Percentiles rank a stretch among this genome's conserved stretches.
These are phyloP conservation scores for barley (Hordeum vulgare) DNA, from an alignment of 176 grass and related monocot species.

Conservation along the genomic window MorexV3_pseudomolecules_assembly NC_058520.1:21672402-21672901, in stretches of 20 bases:
- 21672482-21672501: no score
- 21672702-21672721: background rate
- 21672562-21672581: slow-evolving; percentile 24
- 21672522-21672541: background rate
- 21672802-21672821: background rate
- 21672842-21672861: background rate
- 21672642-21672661: slow-evolving; percentile 21
- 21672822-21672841: background rate
- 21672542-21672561: background rate
- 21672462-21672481: no score
- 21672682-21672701: slow-evolving; percentile 20
- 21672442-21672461: no score
- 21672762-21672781: no score
- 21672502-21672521: no score
- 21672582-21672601: slow-evolving; percentile 2
- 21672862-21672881: background rate
- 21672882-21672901: background rate
- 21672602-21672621: slow-evolving; percentile 5
- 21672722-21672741: background rate
- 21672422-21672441: no score
- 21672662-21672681: slow-evolving; percentile 17
- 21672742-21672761: background rate
- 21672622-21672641: slow-evolving; percentile 25
- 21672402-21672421: no score
- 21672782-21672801: background rate